Base-by-base conservation (phyloP, 305 asterid species). In the Rubia tinctorum region DNA sequence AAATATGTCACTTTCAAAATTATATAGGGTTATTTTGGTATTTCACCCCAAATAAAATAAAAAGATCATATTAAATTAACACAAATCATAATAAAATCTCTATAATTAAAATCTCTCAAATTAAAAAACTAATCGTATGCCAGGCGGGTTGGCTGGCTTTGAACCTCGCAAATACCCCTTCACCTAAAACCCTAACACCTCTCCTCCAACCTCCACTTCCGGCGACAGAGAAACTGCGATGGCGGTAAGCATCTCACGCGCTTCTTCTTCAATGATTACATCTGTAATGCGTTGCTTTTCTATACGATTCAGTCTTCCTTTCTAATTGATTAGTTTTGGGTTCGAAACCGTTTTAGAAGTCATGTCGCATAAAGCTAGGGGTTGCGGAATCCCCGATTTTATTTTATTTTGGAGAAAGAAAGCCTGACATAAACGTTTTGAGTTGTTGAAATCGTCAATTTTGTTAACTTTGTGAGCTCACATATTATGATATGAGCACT, bases 241-340 rank as follows among this genome's bases (percentile, higher is more conserved):
- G 88, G 86, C 64, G 77, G 86, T 73, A 65, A 74, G 67, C 15
- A 4, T 65, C 8, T 42, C 1, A 0, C n/a, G n/a, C 3, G 12
- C 4, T 10, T 45, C 17, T 39, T 14, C 68, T 39, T 43, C 9
- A 14, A 8, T 22, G 7, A 58, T 23, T 22, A 12, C 8, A n/a
- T 59, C 0, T 71, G 22, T 22, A 10, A 17, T 66, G 15, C 14
- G 42, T 66, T 6, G 55, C 34, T 30, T 15, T 17, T 53, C 23
- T 17, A 1, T 53, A 34, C 7, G 73, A n/a, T 37, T 56, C 20
- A 2, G 18, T 30, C 34, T 30, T 30, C 34, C 34, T 30, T 30
- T 30, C 34, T 3, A 30, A 3, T 17, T 17, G 59, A 2, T 25
- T 62, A 62, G 25, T 62, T 37, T 37, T 1, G 23, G 59, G 7